phyloP scores from a whole-genome alignment of 148 eudicot species.

The Chenopodium formosanum region DNA sequence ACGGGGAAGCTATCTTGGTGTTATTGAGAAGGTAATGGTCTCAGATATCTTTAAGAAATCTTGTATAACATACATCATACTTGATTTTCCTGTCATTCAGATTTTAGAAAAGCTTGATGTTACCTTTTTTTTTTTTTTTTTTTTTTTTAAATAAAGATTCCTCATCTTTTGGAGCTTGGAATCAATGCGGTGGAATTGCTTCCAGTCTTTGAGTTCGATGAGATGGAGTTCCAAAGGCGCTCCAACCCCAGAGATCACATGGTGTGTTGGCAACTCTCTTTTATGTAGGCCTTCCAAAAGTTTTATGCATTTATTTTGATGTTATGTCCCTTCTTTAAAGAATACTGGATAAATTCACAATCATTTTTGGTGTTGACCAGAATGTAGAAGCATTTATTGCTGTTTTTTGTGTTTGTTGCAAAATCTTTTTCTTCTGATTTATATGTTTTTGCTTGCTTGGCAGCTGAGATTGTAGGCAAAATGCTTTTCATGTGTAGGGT shows the following conservation, averaged over 20 bases:
- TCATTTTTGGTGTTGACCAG: not conserved
- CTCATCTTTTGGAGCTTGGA: conserved; percentile 96
- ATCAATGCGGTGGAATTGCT: conserved; percentile 93
- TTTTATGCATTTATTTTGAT: not conserved
- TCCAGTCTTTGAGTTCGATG: conserved; percentile 98
- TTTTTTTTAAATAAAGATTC: conserved; percentile 51
- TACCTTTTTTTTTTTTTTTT: not conserved
- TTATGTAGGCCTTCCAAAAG: not conserved
- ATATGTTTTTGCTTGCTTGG: not conserved
- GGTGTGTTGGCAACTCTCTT: conserved; percentile 42
- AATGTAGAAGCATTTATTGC: not conserved
- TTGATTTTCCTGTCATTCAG: not conserved
- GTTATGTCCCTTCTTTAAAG: conserved; percentile 3
- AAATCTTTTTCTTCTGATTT: not conserved
- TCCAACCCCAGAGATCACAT: conserved; percentile 91
- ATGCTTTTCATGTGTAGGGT: not conserved
- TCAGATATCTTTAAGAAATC: not conserved
- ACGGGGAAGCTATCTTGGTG: conserved; percentile 95
- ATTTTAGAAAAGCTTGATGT: not conserved
- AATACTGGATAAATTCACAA: not conserved
- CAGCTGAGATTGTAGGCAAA: not conserved
- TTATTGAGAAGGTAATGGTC: conserved; percentile 84
- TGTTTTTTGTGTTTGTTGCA: not conserved
- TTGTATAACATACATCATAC: not conserved
- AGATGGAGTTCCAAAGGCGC: conserved; percentile 90